Conservation (phyloP, 345 rosid species). For the Dipteronia sinensis region DNA sequence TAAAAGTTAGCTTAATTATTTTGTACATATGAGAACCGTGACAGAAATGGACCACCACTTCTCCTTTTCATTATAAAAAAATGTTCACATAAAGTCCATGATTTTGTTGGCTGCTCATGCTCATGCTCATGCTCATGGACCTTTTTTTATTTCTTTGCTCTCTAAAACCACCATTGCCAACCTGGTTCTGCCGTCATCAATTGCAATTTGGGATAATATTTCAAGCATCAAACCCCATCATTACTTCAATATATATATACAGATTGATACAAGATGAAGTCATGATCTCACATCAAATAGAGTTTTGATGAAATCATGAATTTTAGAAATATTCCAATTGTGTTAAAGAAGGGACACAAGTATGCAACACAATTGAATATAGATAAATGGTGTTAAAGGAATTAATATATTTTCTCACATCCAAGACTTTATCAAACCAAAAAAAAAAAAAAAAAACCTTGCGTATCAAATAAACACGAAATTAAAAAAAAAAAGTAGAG, state of each 20-base stretch:
- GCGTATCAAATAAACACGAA: too few relatives aligned
- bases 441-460: too few relatives aligned
- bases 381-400: too few relatives aligned
- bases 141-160: not conserved
- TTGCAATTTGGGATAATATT: not conserved
- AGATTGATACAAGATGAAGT: not conserved
- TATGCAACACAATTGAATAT: too few relatives aligned
- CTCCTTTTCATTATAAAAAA: not conserved
- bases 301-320: too few relatives aligned
- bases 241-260: not conserved
- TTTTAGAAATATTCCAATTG: too few relatives aligned
- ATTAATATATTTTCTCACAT: too few relatives aligned
- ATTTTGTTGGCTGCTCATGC: not conserved
- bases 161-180: not conserved
- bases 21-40: not conserved
- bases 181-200: not conserved
- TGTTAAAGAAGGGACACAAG: too few relatives aligned
- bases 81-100: slow-evolving; percentile 6
- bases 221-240: not conserved
- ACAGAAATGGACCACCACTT: not conserved
- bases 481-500: too few relatives aligned
- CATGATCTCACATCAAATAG: too few relatives aligned
- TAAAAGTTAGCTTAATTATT: not conserved
- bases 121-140: not conserved
- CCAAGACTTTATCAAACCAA: too few relatives aligned